Conservation (phyloP, 2,329 filamentous ascomycete genomes). For the Xylaria arbuscula region DNA sequence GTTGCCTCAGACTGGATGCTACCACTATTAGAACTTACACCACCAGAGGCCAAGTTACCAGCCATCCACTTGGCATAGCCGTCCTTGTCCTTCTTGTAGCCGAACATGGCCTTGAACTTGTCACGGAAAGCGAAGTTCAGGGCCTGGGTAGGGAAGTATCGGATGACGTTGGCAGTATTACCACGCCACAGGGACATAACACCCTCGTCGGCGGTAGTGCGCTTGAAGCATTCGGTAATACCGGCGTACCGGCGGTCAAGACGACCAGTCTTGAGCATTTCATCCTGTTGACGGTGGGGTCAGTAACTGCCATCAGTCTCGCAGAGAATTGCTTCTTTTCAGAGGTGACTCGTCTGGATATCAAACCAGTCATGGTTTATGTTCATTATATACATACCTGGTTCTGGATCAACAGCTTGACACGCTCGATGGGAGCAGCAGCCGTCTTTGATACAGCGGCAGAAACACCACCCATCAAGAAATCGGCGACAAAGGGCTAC, state of each 20-base stretch:
- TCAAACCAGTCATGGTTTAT: background rate
- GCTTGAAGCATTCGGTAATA: slow-evolving; percentile 94
- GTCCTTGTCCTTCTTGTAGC: slow-evolving; percentile 99
- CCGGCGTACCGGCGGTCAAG: slow-evolving; percentile 96
- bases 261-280: slow-evolving; percentile 99
- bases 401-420: slow-evolving; percentile 99
- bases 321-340: background rate
- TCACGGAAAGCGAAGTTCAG: slow-evolving; percentile 99
- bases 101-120: slow-evolving; percentile 99
- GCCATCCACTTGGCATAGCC: slow-evolving; percentile 99
- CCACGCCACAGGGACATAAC: slow-evolving; percentile 96
- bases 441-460: slow-evolving; percentile 99
- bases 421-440: slow-evolving; percentile 99
- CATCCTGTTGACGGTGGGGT: slow-evolving; percentile 74
- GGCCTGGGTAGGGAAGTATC: slow-evolving; percentile 99
- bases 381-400: slow-evolving; percentile 78
- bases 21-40: slow-evolving; percentile 72
- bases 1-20: background rate
- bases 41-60: slow-evolving; percentile 99
- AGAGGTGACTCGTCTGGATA: too few relatives aligned
- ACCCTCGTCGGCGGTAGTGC: slow-evolving; percentile 92
- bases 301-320: background rate
- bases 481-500: slow-evolving; percentile 93
- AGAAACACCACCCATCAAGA: slow-evolving; percentile 97
- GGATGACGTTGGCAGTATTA: slow-evolving; percentile 99